Evolutionary conservation across 2,329 filamentous ascomycete species (phyloP), one percentile per base, ranked within the genome.

Genomic region (Tolypocladium cylindrosporum): DNA sequence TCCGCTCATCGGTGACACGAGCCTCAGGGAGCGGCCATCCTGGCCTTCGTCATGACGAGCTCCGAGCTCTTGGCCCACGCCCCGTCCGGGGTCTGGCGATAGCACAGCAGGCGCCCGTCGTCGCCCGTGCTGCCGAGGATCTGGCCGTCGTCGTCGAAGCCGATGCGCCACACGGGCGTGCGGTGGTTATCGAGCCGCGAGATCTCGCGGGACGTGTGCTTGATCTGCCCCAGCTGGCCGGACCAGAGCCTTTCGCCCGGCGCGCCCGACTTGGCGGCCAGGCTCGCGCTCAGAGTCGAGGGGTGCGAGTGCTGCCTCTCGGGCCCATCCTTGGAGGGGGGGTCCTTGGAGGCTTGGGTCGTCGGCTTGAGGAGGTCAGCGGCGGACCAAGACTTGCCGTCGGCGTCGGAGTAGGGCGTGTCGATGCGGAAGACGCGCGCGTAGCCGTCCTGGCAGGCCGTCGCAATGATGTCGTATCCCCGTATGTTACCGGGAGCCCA

Each of bases 401-500:
- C 80, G 60, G 71, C 75, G 61, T 67, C 74, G 61, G 65, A 70
- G 60, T 73, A 74, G 0, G 81, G 79, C 0, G 88, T 88, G 41
- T 86, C 84, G 21, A 96, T 72, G 65, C 93, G 86, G 68, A 95
- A 96, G n/a, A 99, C 88, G 45, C 93, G 83, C 45, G 97, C 85
- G 65, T 85, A 87, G 3, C 94, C 93, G 69, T 99, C 94, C 71
- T 95, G 95, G 69, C 90, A 94, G 2, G 91, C 93, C 7, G 92
- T 95, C 3, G 93, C 94, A 65, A 97, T 82, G 58, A 93, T 82
- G 71, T 99, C 94, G 70, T 90, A 93, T 1, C 93, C 93, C 43
- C 92, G 79, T 66, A 95, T 91, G 63, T 91, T 95, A 14, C 91
- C 93, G 54, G 91, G 89, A 1, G 93, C 91, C 94, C 94, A 99